A percentile compares a stretch with the other conserved stretches of the same genome.
These are phyloP conservation scores for Microbotryum lychnidis-dioicae DNA, from an alignment of 1,284 basidiomycete genomes.

Conservation along the genomic window DNA sequence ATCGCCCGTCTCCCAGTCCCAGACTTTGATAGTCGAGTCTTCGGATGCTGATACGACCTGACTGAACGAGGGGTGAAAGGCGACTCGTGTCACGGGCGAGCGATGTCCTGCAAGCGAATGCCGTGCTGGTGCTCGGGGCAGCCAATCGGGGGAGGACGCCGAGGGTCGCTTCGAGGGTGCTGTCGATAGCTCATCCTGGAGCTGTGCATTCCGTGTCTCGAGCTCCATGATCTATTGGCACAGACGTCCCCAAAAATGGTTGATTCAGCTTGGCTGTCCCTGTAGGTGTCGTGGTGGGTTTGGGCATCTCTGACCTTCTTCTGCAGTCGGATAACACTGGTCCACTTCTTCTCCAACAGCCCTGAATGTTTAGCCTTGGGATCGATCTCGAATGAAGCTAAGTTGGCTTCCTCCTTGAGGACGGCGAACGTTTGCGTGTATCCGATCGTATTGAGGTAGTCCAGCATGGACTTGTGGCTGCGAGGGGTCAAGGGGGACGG, in stretches of 20 bases:
- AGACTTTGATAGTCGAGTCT: constrained; percentile 80
- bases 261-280: neutral
- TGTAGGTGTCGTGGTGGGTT: constrained; percentile 17
- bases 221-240: constrained; percentile 72
- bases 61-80: constrained; percentile 81
- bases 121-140: constrained; percentile 68
- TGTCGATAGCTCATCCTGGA: constrained; percentile 60
- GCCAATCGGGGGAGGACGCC: constrained; percentile 64
- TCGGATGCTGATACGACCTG: constrained; percentile 76
- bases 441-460: constrained; percentile 64
- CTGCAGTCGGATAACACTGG: constrained; percentile 80
- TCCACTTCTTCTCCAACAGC: constrained; percentile 90
- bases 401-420: constrained; percentile 51
- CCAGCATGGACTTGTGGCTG: constrained; percentile 76
- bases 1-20: constrained; percentile 93
- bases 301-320: constrained; percentile 58
- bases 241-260: neutral
- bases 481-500: neutral
- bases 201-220: constrained; percentile 64
- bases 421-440: constrained; percentile 57
- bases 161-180: constrained; percentile 54
- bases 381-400: constrained; percentile 63
- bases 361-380: constrained; percentile 74
- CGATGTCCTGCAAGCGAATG: constrained; percentile 75
- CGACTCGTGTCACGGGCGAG: constrained; percentile 62